Base-by-base conservation (phyloP, 306 rosid genomes). In the Morella rubra region DNA sequence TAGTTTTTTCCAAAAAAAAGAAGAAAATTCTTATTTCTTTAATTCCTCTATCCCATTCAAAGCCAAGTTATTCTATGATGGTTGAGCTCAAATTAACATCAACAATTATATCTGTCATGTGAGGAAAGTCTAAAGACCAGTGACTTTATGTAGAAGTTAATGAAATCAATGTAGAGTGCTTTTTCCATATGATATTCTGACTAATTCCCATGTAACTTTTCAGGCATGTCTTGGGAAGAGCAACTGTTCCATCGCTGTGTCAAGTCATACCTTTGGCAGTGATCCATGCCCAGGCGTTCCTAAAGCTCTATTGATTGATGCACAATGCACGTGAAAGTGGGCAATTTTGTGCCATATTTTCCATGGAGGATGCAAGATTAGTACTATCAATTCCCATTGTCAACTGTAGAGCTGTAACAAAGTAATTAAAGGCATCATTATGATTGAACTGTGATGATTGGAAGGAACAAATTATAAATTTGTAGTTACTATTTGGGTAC, bases 171-270 rank as follows among this genome's bases (percentile, higher is more conserved):
- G 27, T 24, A 24, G 27, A 24, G 27, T 24, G 27, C 27, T 24
- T 24, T 24, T 24, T 24, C 27, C 27, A 24, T 24, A 24, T 24
- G 27, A 24, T 24, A 24, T 24, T 24, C 27, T 24, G 27, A 24
- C 27, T 24, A 24, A 24, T 24, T 24, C 27, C 27, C 27, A 13
- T 53, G 16, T 44, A 24, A 59, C 20, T 37, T 77, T 44, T 46
- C 87, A 88, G 91, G 84, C 78, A 41, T 88, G 91, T 69, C 61
- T 85, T 13, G 82, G 88, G 54, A 85, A 79, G 84, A 66, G 58
- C 22, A 77, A 61, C 51, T 87, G 91, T 75, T 77, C 87, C 6
- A 19, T 87, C 51, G 46, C 75, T 13, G 60, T 79, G 62, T 77
- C 87, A 54, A 75, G 37, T 32, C 69, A 15, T 22, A 78, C 15